Base-by-base conservation (phyloP, 2,329 filamentous ascomycete genomes). In the Calycina herbarum region DNA sequence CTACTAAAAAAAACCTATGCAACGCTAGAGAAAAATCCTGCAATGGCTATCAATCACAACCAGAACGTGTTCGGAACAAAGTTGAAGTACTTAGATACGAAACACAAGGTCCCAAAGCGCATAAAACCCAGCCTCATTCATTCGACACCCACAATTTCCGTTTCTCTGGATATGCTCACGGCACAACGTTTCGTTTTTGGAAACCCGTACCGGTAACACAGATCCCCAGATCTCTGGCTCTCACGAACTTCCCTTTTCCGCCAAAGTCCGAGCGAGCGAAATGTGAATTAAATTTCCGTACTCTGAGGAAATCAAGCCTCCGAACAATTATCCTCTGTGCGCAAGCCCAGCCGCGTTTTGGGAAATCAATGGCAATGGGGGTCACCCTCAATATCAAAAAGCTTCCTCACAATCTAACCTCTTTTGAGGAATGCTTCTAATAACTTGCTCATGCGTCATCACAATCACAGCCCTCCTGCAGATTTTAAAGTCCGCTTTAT, bases 31-130 rank as follows among this genome's bases (percentile, higher is more conserved):
- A 54, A 27, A 27, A 20, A 27, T 54, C 48, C 48, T 54, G 20
- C 48, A 54, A 54, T 54, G 48, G 48, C 20, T 54, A 54, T 54
- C 48, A 54, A 54, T 54, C 48, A 54, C 10, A 54, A 54, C 48
- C 20, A 27, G 20, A 27, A 27, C 20, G 11, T 27, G 45, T 24
- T 24, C 20, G 20, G 42, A 20, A 48, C 42, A 20, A 48, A 48
- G 17, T 48, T 51, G 45, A 24, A 24, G 20, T n/a, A 51, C 45
- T 20, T 20, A 24, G 20, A 13, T 54, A 54, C 20, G 48, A 54
- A 54, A 54, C 48, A 54, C 48, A 27, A 54, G 48, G 38, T 40
- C 8, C 48, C 48, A 24, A 54, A 24, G 48, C 48, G 48, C 20
- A 54, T 54, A 54, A 54, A 54, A 54, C 20, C 48, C 48, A 54